Evolutionary conservation across 2,329 filamentous ascomycete species (phyloP), one percentile per base, ranked within the genome.

Genomic region (Colletotrichum lupini): DNA sequence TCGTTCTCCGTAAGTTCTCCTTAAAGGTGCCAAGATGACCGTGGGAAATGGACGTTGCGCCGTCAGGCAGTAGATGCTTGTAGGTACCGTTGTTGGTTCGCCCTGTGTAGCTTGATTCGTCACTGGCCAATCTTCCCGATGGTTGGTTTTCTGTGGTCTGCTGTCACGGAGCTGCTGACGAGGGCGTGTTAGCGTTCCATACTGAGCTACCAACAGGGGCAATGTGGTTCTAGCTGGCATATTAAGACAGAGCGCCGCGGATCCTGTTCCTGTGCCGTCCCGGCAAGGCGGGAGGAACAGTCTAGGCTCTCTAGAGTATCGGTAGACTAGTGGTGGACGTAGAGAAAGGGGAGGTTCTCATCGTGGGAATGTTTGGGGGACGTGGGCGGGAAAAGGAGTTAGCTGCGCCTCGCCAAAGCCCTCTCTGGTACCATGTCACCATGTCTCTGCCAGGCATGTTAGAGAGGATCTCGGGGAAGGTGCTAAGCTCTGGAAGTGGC

Each of bases 321-420:
- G 14, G 57, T 49, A 24, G 35, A 32, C 49, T 58, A 62, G 37
- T 35, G 37, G 56, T 22, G 32, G 30, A 55, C 55, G 26, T 61
- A 46, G 56, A 71, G 56, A 71, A 67, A 67, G 65, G 69, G 55
- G 65, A 72, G 42, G 69, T 30, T 63, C 30, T 42, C 52, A 22
- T 49, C 64, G 28, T 68, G 64, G 52, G 59, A 22, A 65, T 30
- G 19, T 49, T 59, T 32, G 22, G 60, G 46, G 19, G 24, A 16
- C 9, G n/a, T n/a, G 8, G 14, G 30, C 5, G 53, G 37, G 56
- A 57, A 56, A 56, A 42, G 68, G 63, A 61, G 63, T n/a, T 56
- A 55, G 66, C 55, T 55, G 59, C 59, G 59, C 66, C 55, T 69
- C 70, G 26, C 37, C 24, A 42, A 72, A 42, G 35, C 22, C 66